phyloP scores from a whole-genome alignment of 305 asterid species.

The Vinca major region DNA sequence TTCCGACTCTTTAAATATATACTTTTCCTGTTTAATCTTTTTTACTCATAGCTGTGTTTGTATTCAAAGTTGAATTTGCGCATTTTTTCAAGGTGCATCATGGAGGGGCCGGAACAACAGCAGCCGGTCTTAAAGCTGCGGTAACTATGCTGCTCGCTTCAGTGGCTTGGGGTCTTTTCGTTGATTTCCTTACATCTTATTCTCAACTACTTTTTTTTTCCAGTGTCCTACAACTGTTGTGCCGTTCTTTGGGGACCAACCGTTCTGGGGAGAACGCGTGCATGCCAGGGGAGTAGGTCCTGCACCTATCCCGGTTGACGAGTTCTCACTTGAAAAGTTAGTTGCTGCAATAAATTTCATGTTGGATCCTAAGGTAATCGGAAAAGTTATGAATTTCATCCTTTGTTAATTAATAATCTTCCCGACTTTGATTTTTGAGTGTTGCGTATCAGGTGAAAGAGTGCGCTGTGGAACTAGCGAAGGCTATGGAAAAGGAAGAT shows the following conservation, averaged over 20 bases:
- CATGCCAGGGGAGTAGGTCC: conserved; percentile 92
- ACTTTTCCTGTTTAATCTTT: background rate
- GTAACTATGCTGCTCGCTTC: conserved; percentile 25
- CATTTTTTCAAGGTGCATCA: conserved; percentile 64
- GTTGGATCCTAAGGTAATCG: conserved; percentile 55
- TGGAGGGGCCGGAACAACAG: conserved; percentile 98
- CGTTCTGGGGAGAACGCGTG: conserved; percentile 90
- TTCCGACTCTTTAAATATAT: no score
- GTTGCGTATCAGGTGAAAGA: conserved; percentile 44
- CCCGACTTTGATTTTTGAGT: background rate
- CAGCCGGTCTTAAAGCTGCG: conserved; percentile 94
- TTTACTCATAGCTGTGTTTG: background rate
- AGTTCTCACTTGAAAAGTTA: conserved; percentile 66
- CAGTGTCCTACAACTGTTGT: conserved; percentile 95
- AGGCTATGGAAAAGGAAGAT: conserved; percentile 91
- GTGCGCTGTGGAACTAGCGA: conserved; percentile 58
- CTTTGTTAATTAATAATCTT: background rate
- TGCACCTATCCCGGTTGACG: conserved; percentile 69
- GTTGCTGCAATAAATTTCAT: conserved; percentile 70
- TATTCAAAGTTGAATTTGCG: background rate
- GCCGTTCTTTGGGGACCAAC: conserved; percentile 95
- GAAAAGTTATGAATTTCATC: background rate
- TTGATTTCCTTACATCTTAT: background rate
- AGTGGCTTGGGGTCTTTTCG: conserved; percentile 1
- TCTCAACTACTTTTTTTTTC: background rate